Conservation (phyloP, 805 yeast genomes). For the Yarrowia sp. region DNA sequence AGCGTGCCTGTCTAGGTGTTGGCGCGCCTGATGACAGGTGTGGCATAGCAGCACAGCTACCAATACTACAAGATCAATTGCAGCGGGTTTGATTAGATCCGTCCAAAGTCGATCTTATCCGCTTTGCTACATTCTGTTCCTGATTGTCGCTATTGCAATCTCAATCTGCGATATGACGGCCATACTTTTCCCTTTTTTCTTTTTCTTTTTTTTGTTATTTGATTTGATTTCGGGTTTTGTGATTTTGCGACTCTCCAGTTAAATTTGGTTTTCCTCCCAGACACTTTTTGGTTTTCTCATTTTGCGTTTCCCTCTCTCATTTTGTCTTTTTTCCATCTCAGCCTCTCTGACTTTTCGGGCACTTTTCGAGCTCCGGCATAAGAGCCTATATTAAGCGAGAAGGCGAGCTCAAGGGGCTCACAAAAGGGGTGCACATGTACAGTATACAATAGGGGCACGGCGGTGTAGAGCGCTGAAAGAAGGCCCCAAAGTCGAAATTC, state of each 20-base stretch:
- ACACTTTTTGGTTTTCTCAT: neutral
- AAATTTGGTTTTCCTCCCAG: too few relatives aligned
- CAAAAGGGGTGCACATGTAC: slow-evolving; percentile 3
- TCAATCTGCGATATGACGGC: too few relatives aligned
- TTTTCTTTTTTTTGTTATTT: too few relatives aligned
- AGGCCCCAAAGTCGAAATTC: too few relatives aligned
- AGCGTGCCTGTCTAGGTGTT: too few relatives aligned
- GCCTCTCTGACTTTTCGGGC: neutral
- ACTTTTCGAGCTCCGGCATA: neutral
- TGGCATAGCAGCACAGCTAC: too few relatives aligned
- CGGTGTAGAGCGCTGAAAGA: neutral
- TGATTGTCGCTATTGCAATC: too few relatives aligned
- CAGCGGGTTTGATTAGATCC: too few relatives aligned
- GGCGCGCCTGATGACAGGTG: neutral
- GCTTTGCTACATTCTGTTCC: too few relatives aligned
- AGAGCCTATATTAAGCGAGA: slow-evolving; percentile 15
- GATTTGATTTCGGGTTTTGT: neutral
- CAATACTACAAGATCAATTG: too few relatives aligned
- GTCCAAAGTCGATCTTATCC: too few relatives aligned
- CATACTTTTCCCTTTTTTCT: too few relatives aligned
- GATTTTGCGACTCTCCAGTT: neutral
- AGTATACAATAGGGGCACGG: neutral
- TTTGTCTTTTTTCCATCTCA: neutral
- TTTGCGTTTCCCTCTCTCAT: neutral
- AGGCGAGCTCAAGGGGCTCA: neutral